phyloP scores from a whole-genome alignment of 1,284 basidiomycete species.

The Moesziomyces sp. region DNA sequence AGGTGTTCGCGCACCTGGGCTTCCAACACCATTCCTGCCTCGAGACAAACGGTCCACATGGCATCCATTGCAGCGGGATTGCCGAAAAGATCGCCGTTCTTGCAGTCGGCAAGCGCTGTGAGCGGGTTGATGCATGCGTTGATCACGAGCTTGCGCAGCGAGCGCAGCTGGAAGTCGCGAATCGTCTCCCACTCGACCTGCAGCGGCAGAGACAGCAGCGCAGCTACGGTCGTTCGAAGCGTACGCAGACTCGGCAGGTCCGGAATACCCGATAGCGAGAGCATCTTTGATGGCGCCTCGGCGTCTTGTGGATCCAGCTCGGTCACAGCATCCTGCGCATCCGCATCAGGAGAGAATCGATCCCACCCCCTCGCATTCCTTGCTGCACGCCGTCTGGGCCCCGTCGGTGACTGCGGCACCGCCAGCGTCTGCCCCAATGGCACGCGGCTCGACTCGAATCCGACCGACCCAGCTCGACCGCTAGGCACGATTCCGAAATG shows the following conservation, averaged over 20 bases:
- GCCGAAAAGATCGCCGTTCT: conserved; percentile 77
- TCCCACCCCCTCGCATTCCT: conserved; percentile 33
- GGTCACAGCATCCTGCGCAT: conserved; percentile 1
- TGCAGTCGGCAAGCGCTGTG: conserved; percentile 82
- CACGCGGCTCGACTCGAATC: conserved; percentile 23
- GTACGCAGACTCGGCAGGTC: conserved; percentile 41
- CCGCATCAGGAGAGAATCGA: conserved; percentile 24
- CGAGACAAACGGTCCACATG: conserved; percentile 56
- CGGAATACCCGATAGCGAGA: conserved; percentile 53
- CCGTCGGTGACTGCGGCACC: background rate
- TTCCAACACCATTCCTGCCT: conserved; percentile 55
- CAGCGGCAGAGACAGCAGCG: conserved; percentile 58
- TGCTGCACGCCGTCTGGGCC: conserved; percentile 2
- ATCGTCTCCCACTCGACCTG: conserved; percentile 76
- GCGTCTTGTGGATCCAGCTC: conserved; percentile 12
- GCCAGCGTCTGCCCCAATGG: conserved; percentile 30
- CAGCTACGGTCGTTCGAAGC: conserved; percentile 52
- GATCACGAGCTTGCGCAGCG: conserved; percentile 85
- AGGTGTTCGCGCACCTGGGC: conserved; percentile 54
- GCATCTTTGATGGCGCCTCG: conserved; percentile 21
- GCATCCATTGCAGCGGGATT: conserved; percentile 55
- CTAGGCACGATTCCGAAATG: conserved; percentile 84
- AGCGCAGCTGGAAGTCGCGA: conserved; percentile 76
- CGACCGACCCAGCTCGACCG: conserved; percentile 15
- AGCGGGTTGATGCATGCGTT: conserved; percentile 89